Evolutionary conservation across 1,284 basidiomycete genomes (phyloP), one percentile per base, ranked within the genome.

Genomic region (Volvariella volvacea): DNA sequence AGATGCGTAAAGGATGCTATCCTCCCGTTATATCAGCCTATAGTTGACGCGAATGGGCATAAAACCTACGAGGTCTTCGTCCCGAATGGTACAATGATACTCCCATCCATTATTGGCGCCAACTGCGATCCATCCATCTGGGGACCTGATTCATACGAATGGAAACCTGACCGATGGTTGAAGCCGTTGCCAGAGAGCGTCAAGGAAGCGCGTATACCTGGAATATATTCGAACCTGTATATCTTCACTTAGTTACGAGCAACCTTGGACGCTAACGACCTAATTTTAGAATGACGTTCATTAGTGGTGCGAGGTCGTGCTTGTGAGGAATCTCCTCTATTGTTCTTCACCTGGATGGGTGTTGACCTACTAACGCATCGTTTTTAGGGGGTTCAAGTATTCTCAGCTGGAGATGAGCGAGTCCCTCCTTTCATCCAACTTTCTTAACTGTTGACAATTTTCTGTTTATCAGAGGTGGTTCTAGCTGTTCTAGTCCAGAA

Each of bases 101-200:
- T 70, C n/a, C n/a, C n/a, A 25, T 69, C 68, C 4, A 57, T 71
- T 34, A 50, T 66, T 17, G 59, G 58, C 3, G 59, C 65, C 21
- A 72, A 73, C 50, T 59, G 64, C 14, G 63, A 68, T 46, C 62
- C 61, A 21, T 55, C 56, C 8, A 49, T 64, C 17, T 64, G 61
- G 60, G 62, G 60, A 1, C 44, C 51, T 15, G 60, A 63, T 40
- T 48, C 60, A 17, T 48, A 55, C 33, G 56, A 60, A 43, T 63
- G 60, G 60, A 64, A 62, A 31, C 70, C 71, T 3, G 68, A 68
- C 40, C 55, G 71, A 22, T 73, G 71, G 71, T 56, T 74, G 1
- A 49, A 47, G 0, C 52, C 58, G 9, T 44, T 66, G 4, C 64
- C 63, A 1, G 44, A 57, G 12, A 49, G 48, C 9, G 58, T 66